Evolutionary conservation across 169 alveolate species (phyloP), one percentile per base, ranked within the genome.

Genomic region (Eimeria maxima): DNA sequence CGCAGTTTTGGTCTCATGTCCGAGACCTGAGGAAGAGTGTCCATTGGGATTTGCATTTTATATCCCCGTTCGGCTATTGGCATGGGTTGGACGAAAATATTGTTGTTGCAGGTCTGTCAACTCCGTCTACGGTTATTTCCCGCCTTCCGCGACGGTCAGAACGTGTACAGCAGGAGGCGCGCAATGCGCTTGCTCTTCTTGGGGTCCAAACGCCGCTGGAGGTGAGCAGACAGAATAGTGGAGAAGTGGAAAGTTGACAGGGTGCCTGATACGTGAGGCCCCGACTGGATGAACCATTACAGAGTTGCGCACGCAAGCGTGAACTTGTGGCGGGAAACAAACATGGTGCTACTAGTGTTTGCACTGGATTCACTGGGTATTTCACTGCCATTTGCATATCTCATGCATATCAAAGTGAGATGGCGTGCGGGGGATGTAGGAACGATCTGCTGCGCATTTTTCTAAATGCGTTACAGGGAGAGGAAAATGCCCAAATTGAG

Each of bases 111-210:
- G 76, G 90, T 53, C 95, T 89, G 18, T 89, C 95, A 18, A 87
- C 93, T 3, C 93, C 93, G n/a, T 63, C 93, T 50, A 87, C 93
- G 81, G 81, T 22, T 24, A 50, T 87, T 29, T 87, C 93, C 47
- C 93, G 93, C 44, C 20, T 87, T 2, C 93, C 93, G 24, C 93
- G 93, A 24, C 93, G 93, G 16, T 87, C 93, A 7, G 93, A 87
- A 29, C 93, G 93, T 81, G 93, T 87, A 14, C 93, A 87, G 93
- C 93, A 87, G 60, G 93, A 87, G 93, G 93, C 93, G 63, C 93
- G 93, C 55, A 87, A 87, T 55, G 93, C 93, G 42, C 55, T 87
- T 57, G 93, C 93, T 4, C 93, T 87, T 63, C 93, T 87, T 38
- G 93, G 93, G 80, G 20, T 87, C 55, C 65, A 87, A 22, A 87